A percentile compares a stretch with the other conserved stretches of the same genome.
These are phyloP conservation scores for Podospora pseudoanserina DNA, from an alignment of 495 filamentous ascomycete genomes.

Conservation along the genomic window DNA sequence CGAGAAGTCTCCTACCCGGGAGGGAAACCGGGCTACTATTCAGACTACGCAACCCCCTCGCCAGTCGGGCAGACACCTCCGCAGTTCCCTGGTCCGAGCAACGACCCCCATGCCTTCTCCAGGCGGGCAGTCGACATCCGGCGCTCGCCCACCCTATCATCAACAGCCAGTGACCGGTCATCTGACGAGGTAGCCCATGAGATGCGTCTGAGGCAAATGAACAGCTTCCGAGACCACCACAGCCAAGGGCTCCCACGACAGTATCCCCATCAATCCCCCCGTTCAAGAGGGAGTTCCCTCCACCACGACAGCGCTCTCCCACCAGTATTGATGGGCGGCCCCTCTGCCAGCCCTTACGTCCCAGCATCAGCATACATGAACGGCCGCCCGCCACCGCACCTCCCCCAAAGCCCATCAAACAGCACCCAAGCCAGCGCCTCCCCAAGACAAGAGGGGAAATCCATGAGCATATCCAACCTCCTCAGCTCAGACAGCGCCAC, in stretches of 20 bases:
- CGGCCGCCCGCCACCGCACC: conserved; percentile 17
- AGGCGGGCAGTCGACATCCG: conserved; percentile 35
- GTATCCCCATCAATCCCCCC: conserved; percentile 25
- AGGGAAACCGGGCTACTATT: conserved; percentile 24
- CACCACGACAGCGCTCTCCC: conserved; percentile 20
- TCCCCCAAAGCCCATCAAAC: conserved; percentile 27
- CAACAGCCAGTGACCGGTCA: conserved; percentile 36
- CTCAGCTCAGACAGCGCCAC: conserved; percentile 37
- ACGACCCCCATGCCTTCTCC: conserved; percentile 31
- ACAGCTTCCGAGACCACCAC: conserved; percentile 24
- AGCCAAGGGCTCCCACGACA: conserved; percentile 21
- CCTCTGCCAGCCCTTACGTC: conserved; percentile 14
- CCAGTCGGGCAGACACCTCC: conserved; percentile 38
- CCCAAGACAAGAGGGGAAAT: conserved; percentile 35
- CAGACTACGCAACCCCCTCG: conserved; percentile 37
- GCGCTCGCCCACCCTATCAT: conserved; percentile 36
- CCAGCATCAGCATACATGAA: conserved; percentile 7
- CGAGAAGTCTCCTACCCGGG: conserved; percentile 29
- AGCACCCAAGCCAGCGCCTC: conserved; percentile 28
- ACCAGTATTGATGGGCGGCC: conserved; percentile 11
- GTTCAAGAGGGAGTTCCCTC: conserved; percentile 20
- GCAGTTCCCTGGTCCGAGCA: conserved; percentile 32
- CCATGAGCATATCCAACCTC: conserved; percentile 46
- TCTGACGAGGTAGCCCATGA: conserved; percentile 35
- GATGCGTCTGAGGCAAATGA: conserved; percentile 27